Conservation (phyloP, 2,329 filamentous ascomycete species). For the Pseudofabraea citricarpa region DNA sequence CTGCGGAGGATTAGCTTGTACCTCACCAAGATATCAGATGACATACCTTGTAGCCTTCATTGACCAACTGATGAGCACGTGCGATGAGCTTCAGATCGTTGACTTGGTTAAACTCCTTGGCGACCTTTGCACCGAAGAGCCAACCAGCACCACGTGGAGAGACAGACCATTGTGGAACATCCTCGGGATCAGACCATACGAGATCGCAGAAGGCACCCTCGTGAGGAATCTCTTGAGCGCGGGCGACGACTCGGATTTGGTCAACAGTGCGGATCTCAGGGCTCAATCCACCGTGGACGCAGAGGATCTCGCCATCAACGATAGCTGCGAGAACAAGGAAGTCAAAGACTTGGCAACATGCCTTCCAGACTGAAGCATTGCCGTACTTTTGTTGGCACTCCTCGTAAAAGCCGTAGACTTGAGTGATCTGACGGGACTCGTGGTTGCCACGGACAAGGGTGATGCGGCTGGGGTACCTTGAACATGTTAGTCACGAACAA, state of each 20-base stretch:
- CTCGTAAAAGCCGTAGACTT: constrained; percentile 76
- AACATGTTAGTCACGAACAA: constrained; percentile 10
- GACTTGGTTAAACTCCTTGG: constrained; percentile 73
- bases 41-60: constrained; percentile 67
- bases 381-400: constrained; percentile 75
- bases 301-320: constrained; percentile 70
- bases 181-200: constrained; percentile 72
- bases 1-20: constrained; percentile 36
- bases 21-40: background rate
- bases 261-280: constrained; percentile 71
- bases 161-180: constrained; percentile 66
- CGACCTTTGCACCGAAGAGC: constrained; percentile 57
- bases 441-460: constrained; percentile 72
- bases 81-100: constrained; percentile 69
- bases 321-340: constrained; percentile 70
- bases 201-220: constrained; percentile 74
- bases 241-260: constrained; percentile 68
- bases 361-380: constrained; percentile 75
- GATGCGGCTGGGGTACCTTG: constrained; percentile 65
- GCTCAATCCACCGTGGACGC: constrained; percentile 67
- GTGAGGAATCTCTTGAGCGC: constrained; percentile 72
- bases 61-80: constrained; percentile 69
- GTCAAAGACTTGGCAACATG: constrained; percentile 74
- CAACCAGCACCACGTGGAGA: constrained; percentile 61
- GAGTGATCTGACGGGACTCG: constrained; percentile 72